Base-by-base conservation (phyloP, 305 asterid species). In the Fraxinus angustifolia region DNA sequence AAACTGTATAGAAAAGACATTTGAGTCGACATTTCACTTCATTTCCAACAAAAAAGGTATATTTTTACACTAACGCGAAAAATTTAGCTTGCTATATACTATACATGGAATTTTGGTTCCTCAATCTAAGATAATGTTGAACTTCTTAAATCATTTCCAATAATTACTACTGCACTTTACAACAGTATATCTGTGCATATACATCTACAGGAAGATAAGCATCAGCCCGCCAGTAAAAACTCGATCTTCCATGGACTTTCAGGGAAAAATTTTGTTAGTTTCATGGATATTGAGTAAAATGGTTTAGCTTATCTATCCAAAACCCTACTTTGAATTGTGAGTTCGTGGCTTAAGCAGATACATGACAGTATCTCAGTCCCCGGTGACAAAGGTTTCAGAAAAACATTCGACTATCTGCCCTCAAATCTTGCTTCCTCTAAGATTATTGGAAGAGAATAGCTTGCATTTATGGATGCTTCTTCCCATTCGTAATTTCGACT, bases 141-240 rank as follows among this genome's bases (percentile, higher is more conserved):
- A 74, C 79, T 60, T 16, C 60, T 50, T 60, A 16, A 34, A 80
- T 36, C 19, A 60, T 16, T 40, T 26, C 36, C 21, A 26, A 23
- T 80, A 78, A 26, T 70, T 11, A 75, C n/a, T 16, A 26, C 76
- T 17, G 30, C 72, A 35, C 56, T 84, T 45, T 86, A 86, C 82
- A 82, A 28, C 73, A 73, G 60, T 30, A 80, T 79, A 78, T 79
- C 81, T 83, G 21, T 16, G 70, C 83, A 77, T 30, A 50, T 4
- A 10, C 23, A 50, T 73, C 83, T 40, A 75, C 17, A 74, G 30
- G 42, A 70, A 75, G 35, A 42, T 56, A 6, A 42, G 30, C 28
- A 70, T 78, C 21, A 72, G 79, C 85, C 53, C 23, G 79, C 72
- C 23, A 70, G 58, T 40, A 28, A 81, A 77, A 80, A 35, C 80